Percentiles rank a stretch among this genome's conserved stretches.
These are phyloP conservation scores for Tilletia walkeri DNA, from an alignment of 1,284 basidiomycete species.

Conservation along the genomic window DNA sequence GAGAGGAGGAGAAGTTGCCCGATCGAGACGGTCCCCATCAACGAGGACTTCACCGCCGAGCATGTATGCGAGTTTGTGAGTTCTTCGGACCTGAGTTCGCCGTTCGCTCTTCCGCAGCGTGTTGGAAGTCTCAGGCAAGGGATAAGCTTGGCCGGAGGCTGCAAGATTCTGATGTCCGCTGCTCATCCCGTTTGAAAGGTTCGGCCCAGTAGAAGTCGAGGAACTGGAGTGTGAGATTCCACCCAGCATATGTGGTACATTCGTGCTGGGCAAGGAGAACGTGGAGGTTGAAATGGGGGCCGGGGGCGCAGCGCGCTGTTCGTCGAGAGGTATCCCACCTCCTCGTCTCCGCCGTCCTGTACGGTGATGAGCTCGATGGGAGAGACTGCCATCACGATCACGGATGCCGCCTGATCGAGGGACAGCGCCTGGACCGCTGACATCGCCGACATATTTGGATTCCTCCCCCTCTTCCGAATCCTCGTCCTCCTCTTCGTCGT, in stretches of 20 bases:
- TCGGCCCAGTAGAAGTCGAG: not conserved
- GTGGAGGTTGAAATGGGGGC: not conserved
- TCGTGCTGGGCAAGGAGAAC: not conserved
- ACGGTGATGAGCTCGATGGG: not conserved
- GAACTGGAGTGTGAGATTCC: not conserved
- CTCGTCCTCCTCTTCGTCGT: not conserved
- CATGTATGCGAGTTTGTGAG: slow-evolving; percentile 40
- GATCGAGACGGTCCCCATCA: not conserved
- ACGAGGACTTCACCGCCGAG: slow-evolving; percentile 40
- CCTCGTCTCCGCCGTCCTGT: not conserved
- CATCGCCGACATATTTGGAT: not conserved
- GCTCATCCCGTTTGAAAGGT: not conserved
- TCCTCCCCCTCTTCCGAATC: not conserved
- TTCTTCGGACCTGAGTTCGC: slow-evolving; percentile 33
- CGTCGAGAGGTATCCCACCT: slow-evolving; percentile 6
- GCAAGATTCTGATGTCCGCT: not conserved
- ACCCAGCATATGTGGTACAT: not conserved
- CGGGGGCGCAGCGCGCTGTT: slow-evolving; percentile 8
- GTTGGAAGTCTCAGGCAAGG: slow-evolving; percentile 29
- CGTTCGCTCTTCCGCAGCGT: slow-evolving; percentile 30
- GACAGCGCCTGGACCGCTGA: not conserved
- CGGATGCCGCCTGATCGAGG: not conserved
- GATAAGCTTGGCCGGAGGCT: not conserved
- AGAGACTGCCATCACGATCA: too few species aligned
- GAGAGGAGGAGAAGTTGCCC: not conserved